Evolutionary conservation across 2,329 filamentous ascomycete genomes (phyloP), one percentile per base, ranked within the genome.

Genomic region (Sporothrix pseudoabietina): DNA sequence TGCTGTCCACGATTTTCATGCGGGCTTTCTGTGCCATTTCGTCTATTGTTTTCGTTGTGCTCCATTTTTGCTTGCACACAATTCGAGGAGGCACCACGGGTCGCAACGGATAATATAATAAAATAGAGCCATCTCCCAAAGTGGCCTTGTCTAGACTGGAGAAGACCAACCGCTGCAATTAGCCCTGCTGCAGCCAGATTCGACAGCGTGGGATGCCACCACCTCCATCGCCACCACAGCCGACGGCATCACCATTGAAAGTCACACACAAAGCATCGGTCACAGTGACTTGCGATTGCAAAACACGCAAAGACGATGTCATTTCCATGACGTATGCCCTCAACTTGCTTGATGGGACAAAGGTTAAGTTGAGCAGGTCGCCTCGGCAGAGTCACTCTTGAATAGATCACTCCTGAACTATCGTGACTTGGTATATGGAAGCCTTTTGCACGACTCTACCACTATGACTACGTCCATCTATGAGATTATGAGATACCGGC

Each of bases 311-410:
- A 44, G 54, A 26, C 44, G 70, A 71, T 16, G 70, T 65, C 70
- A 65, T 71, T 4, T 71, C 70, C 30, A 49, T 71, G 70, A 47
- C 55, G 14, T 71, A 65, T 44, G 49, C 49, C 30, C 41, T 65
- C 1, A 71, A 26, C 5, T 30, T 71, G 30, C 26, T 54, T 3
- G 44, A 71, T 44, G 70, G 70, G 57, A 71, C 55, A 26, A 65
- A 71, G 44, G 26, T 71, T 30, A 57, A 71, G 26, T 65, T 57
- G 16, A 63, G 44, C 65, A n/a, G 10, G 70, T 70, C 4, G 19
- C n/a, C 26, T 26, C 26, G 5, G 19, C 8, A 0, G 4, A 7
- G 2, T 7, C 9, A 55, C 1, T 3, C 32, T 12, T n/a, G 2
- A 35, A 4, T 8, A n/a, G 7, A 10, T 35, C 47, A n/a, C 22